Conservation (phyloP, 2,329 filamentous ascomycete genomes). For the Penicillium corylophilum region DNA sequence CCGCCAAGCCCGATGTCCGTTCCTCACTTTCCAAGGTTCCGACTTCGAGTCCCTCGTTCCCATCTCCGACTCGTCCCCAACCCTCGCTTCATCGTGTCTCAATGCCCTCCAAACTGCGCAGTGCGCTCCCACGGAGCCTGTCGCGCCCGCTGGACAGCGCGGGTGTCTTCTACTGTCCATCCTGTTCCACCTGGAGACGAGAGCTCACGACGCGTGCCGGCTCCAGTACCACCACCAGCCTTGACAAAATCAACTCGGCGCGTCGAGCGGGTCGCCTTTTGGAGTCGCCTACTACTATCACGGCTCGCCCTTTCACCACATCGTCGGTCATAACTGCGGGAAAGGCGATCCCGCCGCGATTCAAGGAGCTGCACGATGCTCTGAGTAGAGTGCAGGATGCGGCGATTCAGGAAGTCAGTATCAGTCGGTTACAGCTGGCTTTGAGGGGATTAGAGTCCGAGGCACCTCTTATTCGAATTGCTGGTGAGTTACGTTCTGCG, state of each 20-base stretch:
- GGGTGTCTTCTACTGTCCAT: slow-evolving; percentile 40
- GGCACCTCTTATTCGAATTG: slow-evolving; percentile 55
- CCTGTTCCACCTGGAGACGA: slow-evolving; percentile 40
- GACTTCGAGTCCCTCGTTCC: slow-evolving; percentile 12
- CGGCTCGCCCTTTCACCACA: slow-evolving; percentile 46
- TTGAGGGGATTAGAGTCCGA: slow-evolving; percentile 57
- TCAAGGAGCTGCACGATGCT: slow-evolving; percentile 55
- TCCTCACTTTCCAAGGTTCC: slow-evolving; percentile 13
- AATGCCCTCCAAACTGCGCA: slow-evolving; percentile 44
- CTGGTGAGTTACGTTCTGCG: slow-evolving; percentile 40
- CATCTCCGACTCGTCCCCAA: slow-evolving; percentile 2
- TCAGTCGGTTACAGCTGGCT: slow-evolving; percentile 60
- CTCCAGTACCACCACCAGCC: slow-evolving; percentile 10
- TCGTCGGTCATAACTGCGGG: slow-evolving; percentile 55
- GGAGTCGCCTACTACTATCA: slow-evolving; percentile 2
- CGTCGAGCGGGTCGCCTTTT: slow-evolving; percentile 11
- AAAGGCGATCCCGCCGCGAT: slow-evolving; percentile 52
- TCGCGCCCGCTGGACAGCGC: slow-evolving; percentile 25
- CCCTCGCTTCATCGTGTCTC: slow-evolving; percentile 6
- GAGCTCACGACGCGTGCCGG: slow-evolving; percentile 30
- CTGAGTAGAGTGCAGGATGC: slow-evolving; percentile 52
- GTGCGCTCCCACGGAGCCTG: slow-evolving; percentile 37
- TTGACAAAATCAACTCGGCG: slow-evolving; percentile 12
- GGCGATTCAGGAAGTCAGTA: slow-evolving; percentile 57
- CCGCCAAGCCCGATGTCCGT: slow-evolving; percentile 24